These are phyloP conservation scores for Murraya paniculata DNA, from an alignment of 345 rosid species.

Conservation along the genomic window DNA sequence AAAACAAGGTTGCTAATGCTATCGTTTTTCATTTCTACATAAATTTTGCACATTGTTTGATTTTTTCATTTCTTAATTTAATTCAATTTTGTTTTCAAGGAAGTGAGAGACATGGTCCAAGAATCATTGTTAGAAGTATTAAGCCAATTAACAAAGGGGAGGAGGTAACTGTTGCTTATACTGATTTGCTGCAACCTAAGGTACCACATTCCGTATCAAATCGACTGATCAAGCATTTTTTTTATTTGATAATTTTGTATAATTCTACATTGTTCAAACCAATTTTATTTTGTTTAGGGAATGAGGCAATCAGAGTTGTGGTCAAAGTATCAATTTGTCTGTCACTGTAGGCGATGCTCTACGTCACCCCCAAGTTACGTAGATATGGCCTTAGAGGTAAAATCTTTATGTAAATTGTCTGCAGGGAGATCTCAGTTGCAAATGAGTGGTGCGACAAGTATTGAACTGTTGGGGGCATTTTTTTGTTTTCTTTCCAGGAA, in stretches of 20 bases:
- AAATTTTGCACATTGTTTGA: neutral
- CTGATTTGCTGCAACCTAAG: constrained; percentile 74
- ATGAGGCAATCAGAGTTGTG: constrained; percentile 62
- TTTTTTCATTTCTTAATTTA: neutral
- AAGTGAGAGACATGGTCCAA: constrained; percentile 42
- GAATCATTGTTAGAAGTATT: constrained; percentile 55
- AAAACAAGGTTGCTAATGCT: constrained; percentile 28
- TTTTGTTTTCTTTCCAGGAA: constrained; percentile 38
- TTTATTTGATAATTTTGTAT: neutral
- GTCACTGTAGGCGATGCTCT: constrained; percentile 61
- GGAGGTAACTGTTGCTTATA: constrained; percentile 68
- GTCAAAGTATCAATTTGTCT: constrained; percentile 63
- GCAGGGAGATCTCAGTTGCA: no score
- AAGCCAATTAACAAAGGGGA: constrained; percentile 52
- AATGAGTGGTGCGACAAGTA: neutral
- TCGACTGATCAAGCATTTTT: neutral
- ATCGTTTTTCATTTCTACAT: neutral
- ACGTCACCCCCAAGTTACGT: constrained; percentile 52
- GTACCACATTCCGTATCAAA: constrained; percentile 23
- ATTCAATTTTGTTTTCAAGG: constrained; percentile 22
- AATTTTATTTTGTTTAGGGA: constrained; percentile 33
- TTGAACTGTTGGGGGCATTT: neutral
- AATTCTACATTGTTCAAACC: neutral
- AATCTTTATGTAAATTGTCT: neutral
- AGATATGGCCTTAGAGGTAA: constrained; percentile 64